Conservation (phyloP, 2,329 filamentous ascomycete species). For the Trichoderma endophyticum region DNA sequence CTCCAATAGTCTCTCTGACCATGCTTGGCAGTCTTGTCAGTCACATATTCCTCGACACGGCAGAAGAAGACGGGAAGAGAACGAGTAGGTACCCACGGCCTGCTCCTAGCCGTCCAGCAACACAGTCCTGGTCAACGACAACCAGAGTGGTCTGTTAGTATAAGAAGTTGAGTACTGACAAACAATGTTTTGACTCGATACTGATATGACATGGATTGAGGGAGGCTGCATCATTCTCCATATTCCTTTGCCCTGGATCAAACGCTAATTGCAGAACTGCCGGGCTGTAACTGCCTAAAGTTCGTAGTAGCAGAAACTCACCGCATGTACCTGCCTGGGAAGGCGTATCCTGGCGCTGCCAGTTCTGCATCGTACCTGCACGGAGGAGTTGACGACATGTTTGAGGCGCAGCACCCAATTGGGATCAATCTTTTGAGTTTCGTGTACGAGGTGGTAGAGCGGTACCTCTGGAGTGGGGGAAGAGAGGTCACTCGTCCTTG, state of each 20-base stretch:
- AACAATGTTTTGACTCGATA: no score
- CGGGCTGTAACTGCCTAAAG: background rate
- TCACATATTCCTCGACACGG: background rate
- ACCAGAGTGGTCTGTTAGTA: background rate
- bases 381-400: background rate
- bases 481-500: background rate
- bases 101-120: background rate
- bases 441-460: background rate
- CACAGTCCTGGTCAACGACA: background rate
- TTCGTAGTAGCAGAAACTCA: background rate
- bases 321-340: background rate
- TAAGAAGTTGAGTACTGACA: no score
- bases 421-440: background rate
- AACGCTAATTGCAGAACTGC: background rate
- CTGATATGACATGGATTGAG: background rate
- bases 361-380: conserved; percentile 2
- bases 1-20: background rate
- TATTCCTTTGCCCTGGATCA: background rate
- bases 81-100: background rate
- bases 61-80: background rate
- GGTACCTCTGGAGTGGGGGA: background rate
- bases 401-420: conserved; percentile 7
- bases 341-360: background rate
- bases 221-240: background rate
- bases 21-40: background rate